Conservation (phyloP, 768 basidiomycete genomes). For the Nidularia pulvinata region DNA sequence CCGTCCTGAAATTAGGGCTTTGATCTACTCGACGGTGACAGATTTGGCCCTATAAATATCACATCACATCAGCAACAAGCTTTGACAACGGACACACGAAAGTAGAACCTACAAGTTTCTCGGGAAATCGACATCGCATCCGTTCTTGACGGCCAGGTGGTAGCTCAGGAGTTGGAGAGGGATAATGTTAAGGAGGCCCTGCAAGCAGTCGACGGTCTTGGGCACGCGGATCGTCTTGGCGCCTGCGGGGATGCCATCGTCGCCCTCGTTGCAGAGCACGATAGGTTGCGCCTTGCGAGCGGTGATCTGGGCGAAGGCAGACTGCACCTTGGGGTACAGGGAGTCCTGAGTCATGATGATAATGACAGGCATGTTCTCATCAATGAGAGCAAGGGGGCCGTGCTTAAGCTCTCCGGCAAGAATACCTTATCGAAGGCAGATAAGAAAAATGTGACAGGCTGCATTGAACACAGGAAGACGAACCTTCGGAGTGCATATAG, state of each 20-base stretch:
- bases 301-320: slow-evolving; percentile 95
- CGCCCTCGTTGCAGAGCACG: slow-evolving; percentile 94
- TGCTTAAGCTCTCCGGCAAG: slow-evolving; percentile 99
- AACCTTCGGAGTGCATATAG: slow-evolving; percentile 75
- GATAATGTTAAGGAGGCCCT: slow-evolving; percentile 95
- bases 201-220: slow-evolving; percentile 90
- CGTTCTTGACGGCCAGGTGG: slow-evolving; percentile 94
- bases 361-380: slow-evolving; percentile 99
- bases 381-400: slow-evolving; percentile 95
- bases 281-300: slow-evolving; percentile 96
- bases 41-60: slow-evolving; percentile 61
- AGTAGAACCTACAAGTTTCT: slow-evolving; percentile 77
- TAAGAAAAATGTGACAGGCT: slow-evolving; percentile 2
- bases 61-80: slow-evolving; percentile 6
- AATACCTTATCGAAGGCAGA: slow-evolving; percentile 54
- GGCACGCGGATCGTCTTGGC: slow-evolving; percentile 94
- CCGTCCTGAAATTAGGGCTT: not conserved
- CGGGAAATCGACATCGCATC: slow-evolving; percentile 98
- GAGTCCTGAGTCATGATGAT: slow-evolving; percentile 99
- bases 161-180: slow-evolving; percentile 96
- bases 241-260: slow-evolving; percentile 70
- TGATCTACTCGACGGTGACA: slow-evolving; percentile 66
- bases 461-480: slow-evolving; percentile 34
- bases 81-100: slow-evolving; percentile 1
- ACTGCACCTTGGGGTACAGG: slow-evolving; percentile 97